Evolutionary conservation across 352 stramenopile genomes (phyloP).

Genomic region (Aphanomyces astaci): DNA sequence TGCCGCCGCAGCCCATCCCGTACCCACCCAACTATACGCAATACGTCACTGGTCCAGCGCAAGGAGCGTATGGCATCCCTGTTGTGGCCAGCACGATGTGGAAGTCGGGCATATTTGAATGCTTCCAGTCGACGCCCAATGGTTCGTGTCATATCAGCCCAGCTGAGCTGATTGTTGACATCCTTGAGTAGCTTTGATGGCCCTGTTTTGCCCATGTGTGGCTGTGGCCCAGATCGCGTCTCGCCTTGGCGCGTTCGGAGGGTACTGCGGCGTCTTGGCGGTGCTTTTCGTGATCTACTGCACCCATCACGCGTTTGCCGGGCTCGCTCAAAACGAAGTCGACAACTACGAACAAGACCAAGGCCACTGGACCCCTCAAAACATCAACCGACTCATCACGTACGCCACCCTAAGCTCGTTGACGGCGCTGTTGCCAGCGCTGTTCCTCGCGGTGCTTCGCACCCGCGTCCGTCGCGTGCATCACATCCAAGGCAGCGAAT

Average conservation of each 20-base stretch:
- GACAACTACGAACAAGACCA: not conserved
- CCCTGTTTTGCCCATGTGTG: not conserved
- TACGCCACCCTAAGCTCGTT: not conserved
- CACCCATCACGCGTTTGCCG: not conserved
- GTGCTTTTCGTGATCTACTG: not conserved
- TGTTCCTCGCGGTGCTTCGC: conserved; percentile 6
- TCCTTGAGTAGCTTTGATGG: conserved; percentile 13
- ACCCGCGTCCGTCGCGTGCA: conserved; percentile 21
- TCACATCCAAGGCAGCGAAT: conserved; percentile 14
- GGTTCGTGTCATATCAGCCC: conserved; percentile 14
- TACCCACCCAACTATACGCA: too few relatives aligned
- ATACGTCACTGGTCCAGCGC: not conserved
- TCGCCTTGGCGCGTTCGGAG: conserved; percentile 2
- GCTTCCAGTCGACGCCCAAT: conserved; percentile 39
- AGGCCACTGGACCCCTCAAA: not conserved
- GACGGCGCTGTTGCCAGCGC: not conserved
- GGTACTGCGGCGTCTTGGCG: not conserved
- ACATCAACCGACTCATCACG: not conserved
- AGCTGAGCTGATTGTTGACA: not conserved
- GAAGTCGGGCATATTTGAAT: conserved; percentile 37
- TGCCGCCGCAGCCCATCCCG: too few relatives aligned
- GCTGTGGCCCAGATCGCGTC: conserved; percentile 3
- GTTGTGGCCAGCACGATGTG: conserved; percentile 23
- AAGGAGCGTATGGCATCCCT: not conserved
- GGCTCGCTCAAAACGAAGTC: not conserved